Percentiles rank a stretch among this genome's conserved stretches.
phyloP scores from a whole-genome alignment of 2,329 filamentous ascomycete genomes.

The Penicillium brevicompactum region DNA sequence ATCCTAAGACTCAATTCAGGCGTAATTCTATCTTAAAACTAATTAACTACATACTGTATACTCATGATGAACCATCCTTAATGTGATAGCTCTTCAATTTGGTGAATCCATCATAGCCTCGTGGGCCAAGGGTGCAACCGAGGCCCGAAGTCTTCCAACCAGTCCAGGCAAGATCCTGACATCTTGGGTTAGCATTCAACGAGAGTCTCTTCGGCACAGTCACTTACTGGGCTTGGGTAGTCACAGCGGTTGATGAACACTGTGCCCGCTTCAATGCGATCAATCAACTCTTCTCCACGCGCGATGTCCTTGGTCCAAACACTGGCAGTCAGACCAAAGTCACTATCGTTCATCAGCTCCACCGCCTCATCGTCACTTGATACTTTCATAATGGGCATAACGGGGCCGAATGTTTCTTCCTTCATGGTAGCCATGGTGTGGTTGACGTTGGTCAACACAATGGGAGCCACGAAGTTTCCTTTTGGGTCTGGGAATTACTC shows the following conservation, averaged over 20 bases:
- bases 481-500: constrained; percentile 51
- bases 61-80: constrained; percentile 42
- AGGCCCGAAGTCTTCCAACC: constrained; percentile 94
- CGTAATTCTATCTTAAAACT: background rate
- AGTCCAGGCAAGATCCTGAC: constrained; percentile 82
- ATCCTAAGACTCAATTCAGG: too few relatives aligned
- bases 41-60: background rate
- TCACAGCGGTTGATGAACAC: constrained; percentile 93
- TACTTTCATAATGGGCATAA: constrained; percentile 86
- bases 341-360: constrained; percentile 83
- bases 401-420: constrained; percentile 89
- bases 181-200: constrained; percentile 1
- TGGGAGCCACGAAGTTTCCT: constrained; percentile 84
- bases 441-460: constrained; percentile 73
- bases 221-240: constrained; percentile 80
- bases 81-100: constrained; percentile 93
- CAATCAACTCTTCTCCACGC: constrained; percentile 72
- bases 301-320: constrained; percentile 88
- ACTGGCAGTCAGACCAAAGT: constrained; percentile 87
- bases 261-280: constrained; percentile 83
- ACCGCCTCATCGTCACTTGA: constrained; percentile 77
- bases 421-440: constrained; percentile 86
- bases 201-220: background rate
- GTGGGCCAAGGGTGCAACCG: constrained; percentile 80
- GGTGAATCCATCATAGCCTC: constrained; percentile 88